phyloP scores from a whole-genome alignment of 2,329 filamentous ascomycete genomes.

The Exophiala lecanii-corni region DNA sequence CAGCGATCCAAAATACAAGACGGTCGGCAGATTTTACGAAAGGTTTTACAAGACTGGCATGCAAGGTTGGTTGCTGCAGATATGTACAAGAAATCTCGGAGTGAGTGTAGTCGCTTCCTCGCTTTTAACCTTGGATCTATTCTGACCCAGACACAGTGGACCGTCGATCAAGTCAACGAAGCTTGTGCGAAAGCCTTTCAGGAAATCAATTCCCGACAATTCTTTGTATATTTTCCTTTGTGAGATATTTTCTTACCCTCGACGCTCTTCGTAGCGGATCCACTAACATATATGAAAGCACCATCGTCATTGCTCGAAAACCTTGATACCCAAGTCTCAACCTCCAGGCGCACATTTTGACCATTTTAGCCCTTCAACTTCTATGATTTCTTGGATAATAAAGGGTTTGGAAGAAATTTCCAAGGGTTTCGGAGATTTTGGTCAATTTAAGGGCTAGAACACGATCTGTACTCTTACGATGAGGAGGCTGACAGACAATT shows the following conservation, averaged over 20 bases:
- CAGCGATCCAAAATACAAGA: slow-evolving; percentile 34
- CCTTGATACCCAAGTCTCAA: slow-evolving; percentile 11
- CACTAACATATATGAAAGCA: slow-evolving; percentile 11
- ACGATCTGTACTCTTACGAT: no score
- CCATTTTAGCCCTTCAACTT: no score
- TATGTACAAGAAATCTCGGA: slow-evolving; percentile 26
- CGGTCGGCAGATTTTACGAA: slow-evolving; percentile 33
- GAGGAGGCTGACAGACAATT: no score
- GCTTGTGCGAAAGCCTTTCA: slow-evolving; percentile 19
- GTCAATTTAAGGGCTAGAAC: no score
- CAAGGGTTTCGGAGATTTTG: no score
- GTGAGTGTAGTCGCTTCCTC: no score
- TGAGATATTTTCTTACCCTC: slow-evolving; percentile 9
- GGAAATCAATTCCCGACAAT: slow-evolving; percentile 20
- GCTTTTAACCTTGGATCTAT: no score
- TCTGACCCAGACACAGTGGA: no score
- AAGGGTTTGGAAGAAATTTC: no score
- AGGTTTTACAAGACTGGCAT: slow-evolving; percentile 29
- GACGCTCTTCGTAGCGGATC: no score
- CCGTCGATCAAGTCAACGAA: slow-evolving; percentile 28
- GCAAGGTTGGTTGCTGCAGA: slow-evolving; percentile 28
- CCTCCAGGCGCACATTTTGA: background rate
- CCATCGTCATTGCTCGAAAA: slow-evolving; percentile 22
- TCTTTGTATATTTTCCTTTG: slow-evolving; percentile 15
- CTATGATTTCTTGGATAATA: no score